Conservation (phyloP, 129 eudicot genomes). For the Artemisia argyi region DNA sequence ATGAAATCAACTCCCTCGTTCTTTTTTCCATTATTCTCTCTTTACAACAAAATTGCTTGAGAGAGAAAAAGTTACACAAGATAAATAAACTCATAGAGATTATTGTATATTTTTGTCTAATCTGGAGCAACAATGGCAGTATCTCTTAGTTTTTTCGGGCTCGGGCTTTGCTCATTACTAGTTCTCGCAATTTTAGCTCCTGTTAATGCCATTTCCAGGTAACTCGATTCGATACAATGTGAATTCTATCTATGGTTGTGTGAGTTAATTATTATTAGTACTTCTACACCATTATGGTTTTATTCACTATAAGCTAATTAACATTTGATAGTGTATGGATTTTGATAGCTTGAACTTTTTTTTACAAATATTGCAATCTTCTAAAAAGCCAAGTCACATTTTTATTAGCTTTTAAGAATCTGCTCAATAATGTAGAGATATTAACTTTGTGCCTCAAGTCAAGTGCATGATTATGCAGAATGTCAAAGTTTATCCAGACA, state of each 20-base stretch:
- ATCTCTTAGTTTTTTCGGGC: slow-evolving; percentile 21
- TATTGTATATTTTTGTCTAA: neutral
- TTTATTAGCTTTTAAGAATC: no score
- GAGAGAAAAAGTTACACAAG: neutral
- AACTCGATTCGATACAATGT: neutral
- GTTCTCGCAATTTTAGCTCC: slow-evolving; percentile 21
- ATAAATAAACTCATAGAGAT: slow-evolving; percentile 5
- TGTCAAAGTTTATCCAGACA: neutral
- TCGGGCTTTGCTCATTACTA: slow-evolving; percentile 30
- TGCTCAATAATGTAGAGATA: no score
- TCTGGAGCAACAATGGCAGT: slow-evolving; percentile 42
- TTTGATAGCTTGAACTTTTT: neutral
- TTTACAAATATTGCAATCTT: neutral
- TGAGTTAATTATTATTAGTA: no score
- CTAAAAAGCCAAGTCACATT: no score
- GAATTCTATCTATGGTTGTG: neutral
- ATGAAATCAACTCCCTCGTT: slow-evolving; percentile 8
- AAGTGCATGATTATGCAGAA: no score
- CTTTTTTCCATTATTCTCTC: slow-evolving; percentile 8
- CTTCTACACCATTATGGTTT: neutral
- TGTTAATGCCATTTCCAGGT: slow-evolving; percentile 41
- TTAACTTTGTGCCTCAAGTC: no score
- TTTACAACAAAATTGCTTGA: slow-evolving; percentile 7
- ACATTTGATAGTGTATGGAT: neutral
- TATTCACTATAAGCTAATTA: no score